phyloP scores from a whole-genome alignment of 1,284 basidiomycete species.

The Anthracocystis setariae region DNA sequence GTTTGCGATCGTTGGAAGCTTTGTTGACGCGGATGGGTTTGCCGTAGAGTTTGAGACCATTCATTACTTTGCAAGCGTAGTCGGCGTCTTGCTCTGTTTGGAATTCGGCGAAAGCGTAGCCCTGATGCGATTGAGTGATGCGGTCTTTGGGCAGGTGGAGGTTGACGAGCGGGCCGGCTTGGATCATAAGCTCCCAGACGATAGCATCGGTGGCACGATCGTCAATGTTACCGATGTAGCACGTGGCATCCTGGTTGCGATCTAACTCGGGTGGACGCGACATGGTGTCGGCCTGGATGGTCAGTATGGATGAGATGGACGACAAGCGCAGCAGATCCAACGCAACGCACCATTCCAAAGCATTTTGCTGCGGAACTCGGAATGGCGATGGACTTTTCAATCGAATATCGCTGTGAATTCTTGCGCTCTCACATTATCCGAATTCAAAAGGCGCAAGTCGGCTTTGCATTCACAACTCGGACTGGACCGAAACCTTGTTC shows the following conservation, averaged over 20 bases:
- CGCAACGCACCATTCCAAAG: not conserved
- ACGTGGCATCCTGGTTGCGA: slow-evolving; percentile 67
- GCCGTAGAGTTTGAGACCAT: slow-evolving; percentile 98
- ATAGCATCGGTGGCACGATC: slow-evolving; percentile 92
- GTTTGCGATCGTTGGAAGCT: slow-evolving; percentile 92
- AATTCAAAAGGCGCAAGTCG: not conserved
- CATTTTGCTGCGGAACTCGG: not conserved
- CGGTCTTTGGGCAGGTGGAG: slow-evolving; percentile 91
- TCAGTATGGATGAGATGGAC: too few relatives aligned
- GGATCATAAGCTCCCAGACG: slow-evolving; percentile 98
- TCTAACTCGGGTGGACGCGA: slow-evolving; percentile 57
- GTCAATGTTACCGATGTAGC: slow-evolving; percentile 83
- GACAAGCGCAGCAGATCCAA: not conserved
- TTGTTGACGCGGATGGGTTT: slow-evolving; percentile 99
- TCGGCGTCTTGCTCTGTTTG: slow-evolving; percentile 97
- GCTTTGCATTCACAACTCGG: not conserved
- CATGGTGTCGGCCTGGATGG: slow-evolving; percentile 26
- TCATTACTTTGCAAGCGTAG: slow-evolving; percentile 99
- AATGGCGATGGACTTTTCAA: too few relatives aligned
- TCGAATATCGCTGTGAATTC: too few relatives aligned
- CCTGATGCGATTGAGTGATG: slow-evolving; percentile 96
- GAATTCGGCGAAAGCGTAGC: slow-evolving; percentile 99
- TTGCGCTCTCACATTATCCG: not conserved
- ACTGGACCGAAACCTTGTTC: too few relatives aligned
- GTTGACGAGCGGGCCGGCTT: slow-evolving; percentile 94